Percentiles rank a stretch among this genome's conserved stretches.
Evolutionary conservation across 140 eudicot genomes (phyloP).

Genomic region (Stevia rebaudiana): DNA sequence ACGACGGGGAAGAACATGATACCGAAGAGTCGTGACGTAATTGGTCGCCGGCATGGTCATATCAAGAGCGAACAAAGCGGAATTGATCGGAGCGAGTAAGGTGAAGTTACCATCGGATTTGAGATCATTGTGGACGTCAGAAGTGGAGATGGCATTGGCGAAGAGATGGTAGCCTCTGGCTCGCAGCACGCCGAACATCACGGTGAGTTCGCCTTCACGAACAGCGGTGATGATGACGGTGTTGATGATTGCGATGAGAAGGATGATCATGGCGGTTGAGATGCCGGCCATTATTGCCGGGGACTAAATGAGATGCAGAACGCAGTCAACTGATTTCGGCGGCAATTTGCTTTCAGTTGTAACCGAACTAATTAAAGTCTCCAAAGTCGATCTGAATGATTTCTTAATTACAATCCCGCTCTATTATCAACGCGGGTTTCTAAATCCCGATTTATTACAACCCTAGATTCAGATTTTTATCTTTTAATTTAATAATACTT

Average conservation of each 20-base stretch:
- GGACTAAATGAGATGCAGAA: conserved; percentile 4
- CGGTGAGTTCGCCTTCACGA: conserved; percentile 32
- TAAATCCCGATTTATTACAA: no score
- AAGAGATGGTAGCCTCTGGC: conserved; percentile 56
- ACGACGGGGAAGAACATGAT: conserved; percentile 47
- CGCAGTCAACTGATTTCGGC: conserved; percentile 23
- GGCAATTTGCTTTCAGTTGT: conserved; percentile 14
- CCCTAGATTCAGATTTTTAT: no score
- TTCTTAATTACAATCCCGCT: no score
- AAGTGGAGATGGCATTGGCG: conserved; percentile 49
- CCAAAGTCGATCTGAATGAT: no score
- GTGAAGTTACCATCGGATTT: conserved; percentile 43
- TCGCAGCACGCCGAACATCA: conserved; percentile 30
- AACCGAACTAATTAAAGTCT: conserved; percentile 10
- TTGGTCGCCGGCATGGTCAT: conserved; percentile 45
- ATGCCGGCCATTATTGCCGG: conserved; percentile 35
- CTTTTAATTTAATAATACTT: no score
- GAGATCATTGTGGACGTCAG: conserved; percentile 45
- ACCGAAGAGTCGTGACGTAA: conserved; percentile 46
- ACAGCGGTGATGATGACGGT: conserved; percentile 26
- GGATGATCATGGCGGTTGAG: conserved; percentile 7
- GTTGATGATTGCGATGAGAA: conserved; percentile 21
- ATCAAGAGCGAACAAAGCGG: conserved; percentile 48
- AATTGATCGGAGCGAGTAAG: conserved; percentile 53
- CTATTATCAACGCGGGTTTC: no score